Evolutionary conservation across 2,329 filamentous ascomycete genomes (phyloP).

Genomic region (Ceratocystis cacaofunesta): DNA sequence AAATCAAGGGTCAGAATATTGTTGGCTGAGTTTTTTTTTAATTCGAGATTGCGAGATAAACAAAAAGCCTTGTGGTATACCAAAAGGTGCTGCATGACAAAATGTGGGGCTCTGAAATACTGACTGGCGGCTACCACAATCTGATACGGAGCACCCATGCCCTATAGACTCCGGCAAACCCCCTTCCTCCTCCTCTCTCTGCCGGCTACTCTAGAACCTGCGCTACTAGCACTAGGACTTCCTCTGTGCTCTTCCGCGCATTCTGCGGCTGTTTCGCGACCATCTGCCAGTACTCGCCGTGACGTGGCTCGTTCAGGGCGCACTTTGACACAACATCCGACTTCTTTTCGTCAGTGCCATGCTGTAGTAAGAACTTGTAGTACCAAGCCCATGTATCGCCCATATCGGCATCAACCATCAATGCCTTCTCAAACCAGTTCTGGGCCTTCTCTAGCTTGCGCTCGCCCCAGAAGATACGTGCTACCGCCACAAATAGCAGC

Average conservation of each 20-base stretch:
- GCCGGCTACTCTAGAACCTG: slow-evolving; percentile 25
- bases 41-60: no score
- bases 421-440: slow-evolving; percentile 94
- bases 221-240: slow-evolving; percentile 68
- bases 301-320: slow-evolving; percentile 67
- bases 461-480: slow-evolving; percentile 92
- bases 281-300: slow-evolving; percentile 83
- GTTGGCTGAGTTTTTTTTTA: no score
- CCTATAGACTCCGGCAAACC: not conserved
- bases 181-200: not conserved
- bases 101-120: no score
- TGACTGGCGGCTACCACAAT: no score
- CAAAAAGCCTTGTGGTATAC: no score
- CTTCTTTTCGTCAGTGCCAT: slow-evolving; percentile 88
- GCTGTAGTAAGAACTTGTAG: slow-evolving; percentile 79
- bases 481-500: slow-evolving; percentile 76
- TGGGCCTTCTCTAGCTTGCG: slow-evolving; percentile 83
- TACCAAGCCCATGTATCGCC: slow-evolving; percentile 99
- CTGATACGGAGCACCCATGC: no score
- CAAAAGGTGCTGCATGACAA: no score
- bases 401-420: slow-evolving; percentile 69
- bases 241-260: slow-evolving; percentile 57
- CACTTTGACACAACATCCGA: slow-evolving; percentile 72
- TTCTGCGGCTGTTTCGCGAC: slow-evolving; percentile 78
- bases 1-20: no score